Conservation (phyloP, 306 rosid species). For the Fagus sylvatica region DNA sequence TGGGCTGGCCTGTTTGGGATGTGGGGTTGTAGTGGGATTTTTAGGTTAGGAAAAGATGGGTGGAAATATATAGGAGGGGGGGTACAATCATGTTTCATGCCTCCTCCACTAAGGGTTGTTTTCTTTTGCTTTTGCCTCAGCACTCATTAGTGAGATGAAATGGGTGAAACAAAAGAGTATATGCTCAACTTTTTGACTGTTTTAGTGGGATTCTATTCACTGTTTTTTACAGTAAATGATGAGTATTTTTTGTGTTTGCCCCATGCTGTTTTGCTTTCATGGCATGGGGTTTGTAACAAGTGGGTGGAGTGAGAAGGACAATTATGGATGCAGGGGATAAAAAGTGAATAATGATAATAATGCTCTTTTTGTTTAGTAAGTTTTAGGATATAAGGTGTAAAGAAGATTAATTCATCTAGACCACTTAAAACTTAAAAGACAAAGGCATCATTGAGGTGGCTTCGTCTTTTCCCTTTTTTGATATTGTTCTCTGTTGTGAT, state of each 20-base stretch:
- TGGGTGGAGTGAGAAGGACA: neutral
- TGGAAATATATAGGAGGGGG: neutral
- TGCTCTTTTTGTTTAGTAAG: neutral
- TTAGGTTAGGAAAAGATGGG: slow-evolving; percentile 18
- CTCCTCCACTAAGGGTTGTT: slow-evolving; percentile 29
- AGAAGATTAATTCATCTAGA: neutral
- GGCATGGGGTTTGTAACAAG: neutral
- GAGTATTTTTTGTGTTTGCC: neutral
- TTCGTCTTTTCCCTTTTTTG: neutral
- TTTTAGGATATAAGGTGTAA: neutral
- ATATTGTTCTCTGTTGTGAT: neutral
- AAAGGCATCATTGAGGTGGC: neutral
- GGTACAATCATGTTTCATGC: slow-evolving; percentile 19
- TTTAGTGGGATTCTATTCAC: slow-evolving; percentile 8
- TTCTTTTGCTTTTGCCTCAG: slow-evolving; percentile 11
- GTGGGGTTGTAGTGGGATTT: slow-evolving; percentile 4
- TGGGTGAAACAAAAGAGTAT: neutral
- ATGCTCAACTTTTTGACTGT: slow-evolving; percentile 21
- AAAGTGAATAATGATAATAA: neutral
- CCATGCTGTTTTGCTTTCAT: slow-evolving; percentile 1
- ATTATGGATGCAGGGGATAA: neutral
- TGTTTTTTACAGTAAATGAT: neutral
- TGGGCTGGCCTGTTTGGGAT: neutral
- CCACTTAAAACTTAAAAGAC: neutral
- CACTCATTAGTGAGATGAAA: slow-evolving; percentile 20